These are phyloP conservation scores for Podospora appendiculata DNA, from an alignment of 495 filamentous ascomycete species.

Conservation along the genomic window DNA sequence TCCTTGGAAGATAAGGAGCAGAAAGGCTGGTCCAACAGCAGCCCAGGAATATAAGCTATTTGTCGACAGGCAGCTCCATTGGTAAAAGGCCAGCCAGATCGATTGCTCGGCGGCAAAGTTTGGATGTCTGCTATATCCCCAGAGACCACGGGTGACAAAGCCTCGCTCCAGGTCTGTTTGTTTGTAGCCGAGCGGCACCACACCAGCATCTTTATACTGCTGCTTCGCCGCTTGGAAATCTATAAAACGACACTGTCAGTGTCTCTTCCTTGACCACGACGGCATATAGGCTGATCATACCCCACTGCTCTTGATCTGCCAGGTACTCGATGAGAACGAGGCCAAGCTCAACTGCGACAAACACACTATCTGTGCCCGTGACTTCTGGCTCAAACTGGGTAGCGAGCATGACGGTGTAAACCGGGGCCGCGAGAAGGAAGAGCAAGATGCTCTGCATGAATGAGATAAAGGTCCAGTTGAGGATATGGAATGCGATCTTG, in stretches of 20 bases:
- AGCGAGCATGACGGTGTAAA: constrained; percentile 67
- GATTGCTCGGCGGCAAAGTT: constrained; percentile 92
- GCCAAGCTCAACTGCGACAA: constrained; percentile 57
- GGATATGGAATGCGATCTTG: constrained; percentile 59
- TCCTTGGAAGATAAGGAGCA: constrained; percentile 77
- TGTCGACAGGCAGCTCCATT: constrained; percentile 73
- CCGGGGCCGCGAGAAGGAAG: constrained; percentile 67
- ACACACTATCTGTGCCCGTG: constrained; percentile 55
- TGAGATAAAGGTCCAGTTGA: constrained; percentile 85
- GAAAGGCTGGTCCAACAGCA: constrained; percentile 56
- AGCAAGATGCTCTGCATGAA: constrained; percentile 76
- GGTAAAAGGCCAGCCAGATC: constrained; percentile 81
- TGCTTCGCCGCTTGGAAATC: constrained; percentile 77
- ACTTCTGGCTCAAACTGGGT: constrained; percentile 34
- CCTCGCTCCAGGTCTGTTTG: constrained; percentile 83
- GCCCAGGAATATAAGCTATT: constrained; percentile 72
- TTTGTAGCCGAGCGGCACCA: constrained; percentile 52
- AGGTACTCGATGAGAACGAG: constrained; percentile 69
- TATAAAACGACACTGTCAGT: constrained; percentile 8
- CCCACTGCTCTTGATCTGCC: constrained; percentile 93
- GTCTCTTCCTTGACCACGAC: neutral
- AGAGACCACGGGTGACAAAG: constrained; percentile 80
- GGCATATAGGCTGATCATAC: constrained; percentile 28
- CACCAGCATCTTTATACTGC: constrained; percentile 60
- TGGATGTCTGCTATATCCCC: constrained; percentile 80